These are phyloP conservation scores for Globisporangium nagaii DNA, from an alignment of 352 stramenopile genomes.

Conservation along the genomic window DNA sequence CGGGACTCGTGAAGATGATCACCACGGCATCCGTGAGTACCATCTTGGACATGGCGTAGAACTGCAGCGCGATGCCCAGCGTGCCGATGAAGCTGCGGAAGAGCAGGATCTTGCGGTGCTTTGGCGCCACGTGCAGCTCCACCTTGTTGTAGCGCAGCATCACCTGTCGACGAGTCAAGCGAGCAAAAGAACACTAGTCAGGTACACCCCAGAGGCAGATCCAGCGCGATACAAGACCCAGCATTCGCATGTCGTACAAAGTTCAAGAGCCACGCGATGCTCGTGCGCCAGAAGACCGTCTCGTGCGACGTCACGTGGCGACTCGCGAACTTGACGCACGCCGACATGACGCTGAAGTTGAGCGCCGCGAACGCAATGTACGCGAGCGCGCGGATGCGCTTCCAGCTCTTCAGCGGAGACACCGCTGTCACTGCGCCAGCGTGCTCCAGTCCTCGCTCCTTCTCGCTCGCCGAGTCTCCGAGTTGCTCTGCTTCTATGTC, in stretches of 20 bases:
- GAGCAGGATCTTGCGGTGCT: constrained; percentile 31
- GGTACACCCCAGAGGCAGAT: no score
- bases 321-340: constrained; percentile 59
- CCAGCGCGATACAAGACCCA: constrained; percentile 2
- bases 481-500: no score
- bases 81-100: constrained; percentile 52
- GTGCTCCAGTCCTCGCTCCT: no score
- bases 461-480: no score
- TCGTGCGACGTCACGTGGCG: constrained; percentile 47
- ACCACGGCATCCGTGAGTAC: constrained; percentile 65
- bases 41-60: constrained; percentile 69
- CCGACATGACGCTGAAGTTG: constrained; percentile 63
- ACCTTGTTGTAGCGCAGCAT: constrained; percentile 31
- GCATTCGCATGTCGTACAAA: no score
- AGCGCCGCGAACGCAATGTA: constrained; percentile 47
- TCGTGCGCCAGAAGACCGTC: constrained; percentile 54
- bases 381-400: constrained; percentile 26
- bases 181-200: no score
- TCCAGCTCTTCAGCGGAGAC: no score
- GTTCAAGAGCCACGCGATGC: constrained; percentile 44
- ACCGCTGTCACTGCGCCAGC: no score
- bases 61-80: constrained; percentile 38
- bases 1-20: constrained; percentile 59
- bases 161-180: constrained; percentile 22
- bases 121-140: constrained; percentile 24